Evolutionary conservation across 306 rosid species (phyloP), one percentile per base, ranked within the genome.

Genomic region (Dryas alaskensis): DNA sequence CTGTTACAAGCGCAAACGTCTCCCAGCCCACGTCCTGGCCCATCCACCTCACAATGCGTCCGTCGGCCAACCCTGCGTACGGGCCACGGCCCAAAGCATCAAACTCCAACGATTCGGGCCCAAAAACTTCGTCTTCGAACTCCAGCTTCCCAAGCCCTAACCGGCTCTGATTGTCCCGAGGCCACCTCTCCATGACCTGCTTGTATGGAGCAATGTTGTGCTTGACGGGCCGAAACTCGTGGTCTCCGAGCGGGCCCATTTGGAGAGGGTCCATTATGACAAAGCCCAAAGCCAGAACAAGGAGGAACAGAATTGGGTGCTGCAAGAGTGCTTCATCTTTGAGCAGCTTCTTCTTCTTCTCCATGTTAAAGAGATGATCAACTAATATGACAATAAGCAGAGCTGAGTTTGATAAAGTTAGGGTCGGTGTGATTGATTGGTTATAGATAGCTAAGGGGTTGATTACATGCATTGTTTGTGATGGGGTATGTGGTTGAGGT

Each of bases 41-140:
- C 98, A 91, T 94, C 98, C 98, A 94, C 73, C 98, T 47, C 25
- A 94, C 98, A 72, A 94, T 12, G 46, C 97, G 97, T 0, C 98
- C 98, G 73, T 94, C 96, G 0, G 97, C 98, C 71, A 92, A 82
- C 16, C 97, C 98, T 10, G 92, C 72, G 53, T 94, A 91, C 16
- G 98, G 98, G 6, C 98, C 98, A 27, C 79, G 88, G 13, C 98
- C 97, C 71, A 80, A 31, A 14, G 54, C 40, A 58, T 94, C 98
- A 11, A 94, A 92, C 79, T 94, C 98, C 64, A 91, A 74, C 2
- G 96, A 94, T 69, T 91, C 98, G 10, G 98, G 98, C 47, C 98
- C 98, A 57, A 86, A 94, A 1, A 91, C 90, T 85, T 94, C 76
- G 10, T 92, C 76, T 70, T 84, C 74, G 67, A 89, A 94, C 77